Evolutionary conservation across 176 grass and related monocot genomes (phyloP), one percentile per base, ranked within the genome.

Genomic region (Aegilops tauschii): DNA sequence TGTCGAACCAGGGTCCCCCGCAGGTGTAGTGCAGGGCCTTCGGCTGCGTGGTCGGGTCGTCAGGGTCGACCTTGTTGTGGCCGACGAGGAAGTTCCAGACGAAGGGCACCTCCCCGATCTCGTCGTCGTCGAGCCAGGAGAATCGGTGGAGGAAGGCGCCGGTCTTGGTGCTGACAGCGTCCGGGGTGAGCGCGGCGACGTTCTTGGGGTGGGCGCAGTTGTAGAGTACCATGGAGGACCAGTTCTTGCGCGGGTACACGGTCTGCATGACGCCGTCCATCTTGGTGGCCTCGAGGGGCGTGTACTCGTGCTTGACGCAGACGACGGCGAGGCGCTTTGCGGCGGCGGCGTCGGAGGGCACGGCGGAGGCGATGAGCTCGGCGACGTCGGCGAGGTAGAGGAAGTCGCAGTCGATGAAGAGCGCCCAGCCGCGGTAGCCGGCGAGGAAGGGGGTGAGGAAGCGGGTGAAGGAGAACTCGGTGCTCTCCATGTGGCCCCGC

Each of bases 381-480:
- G 89, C 85, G 79, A 95, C 4, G 91, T 97, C 95, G 68, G 85
- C 91, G 31, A 97, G 91, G 91, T 91, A 97, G 81, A 97, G 91
- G 85, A 97, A 97, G 69, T 97, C 95, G 66, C 95, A 97, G 47
- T 97, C 95, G 78, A 97, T 72, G 90, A 97, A 97, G 83, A 97
- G 80, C 62, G 91, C 93, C 95, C 95, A 97, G 81, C 95, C 95
- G 47, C 70, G 73, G 87, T 82, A 97, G 0, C 85, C 91, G 1
- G 93, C 82, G 64, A 97, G 92, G 79, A 72, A 84, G 0, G 95
- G 93, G 37, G 95, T 97, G 79, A 97, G 92, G 85, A 97, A 97
- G 62, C 95, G 95, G 25, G 95, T 93, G 90, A 97, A 97, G 75
- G 95, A 97, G 92, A 97, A 97, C 85, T 97, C 95, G 20, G 95